Percentiles rank a stretch among this genome's conserved stretches.
These are phyloP conservation scores for Calonectria naviculata DNA, from an alignment of 2,329 filamentous ascomycete genomes.

Conservation along the genomic window DNA sequence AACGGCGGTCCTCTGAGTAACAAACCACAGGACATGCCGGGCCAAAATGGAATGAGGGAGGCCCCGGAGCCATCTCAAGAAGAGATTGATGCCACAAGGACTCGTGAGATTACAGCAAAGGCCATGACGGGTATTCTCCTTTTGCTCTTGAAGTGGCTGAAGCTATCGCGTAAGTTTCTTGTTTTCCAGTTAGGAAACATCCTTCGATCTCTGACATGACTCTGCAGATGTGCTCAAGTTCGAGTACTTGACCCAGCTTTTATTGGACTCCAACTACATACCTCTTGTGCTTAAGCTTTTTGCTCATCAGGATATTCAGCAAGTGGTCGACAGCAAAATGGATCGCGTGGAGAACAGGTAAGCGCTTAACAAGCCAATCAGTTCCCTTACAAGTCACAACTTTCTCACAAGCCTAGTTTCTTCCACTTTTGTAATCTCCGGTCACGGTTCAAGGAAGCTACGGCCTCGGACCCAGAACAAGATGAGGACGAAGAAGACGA, in stretches of 20 bases:
- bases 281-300: slow-evolving; percentile 93
- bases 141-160: slow-evolving; percentile 95
- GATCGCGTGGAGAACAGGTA: slow-evolving; percentile 86
- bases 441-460: slow-evolving; percentile 60
- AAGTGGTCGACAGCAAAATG: slow-evolving; percentile 85
- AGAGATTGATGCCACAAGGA: slow-evolving; percentile 83
- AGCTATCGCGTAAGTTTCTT: slow-evolving; percentile 82
- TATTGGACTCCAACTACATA: slow-evolving; percentile 95
- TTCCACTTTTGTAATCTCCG: slow-evolving; percentile 88
- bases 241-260: slow-evolving; percentile 92
- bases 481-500: slow-evolving; percentile 44
- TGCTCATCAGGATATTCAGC: slow-evolving; percentile 93
- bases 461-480: slow-evolving; percentile 48
- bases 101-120: slow-evolving; percentile 89
- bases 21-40: slow-evolving; percentile 45
- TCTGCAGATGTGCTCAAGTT: slow-evolving; percentile 87
- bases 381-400: neutral
- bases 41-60: slow-evolving; percentile 48
- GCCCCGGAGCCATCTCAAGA: slow-evolving; percentile 69
- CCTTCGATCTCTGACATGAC: neutral
- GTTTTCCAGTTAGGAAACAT: neutral
- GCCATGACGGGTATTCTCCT: slow-evolving; percentile 91
- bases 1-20: slow-evolving; percentile 51
- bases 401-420: slow-evolving; percentile 67
- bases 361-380: slow-evolving; percentile 33